Percentiles rank a stretch among this genome's conserved stretches.
Evolutionary conservation across 768 basidiomycete genomes (phyloP).

Genomic region (Lactarius trivialis): DNA sequence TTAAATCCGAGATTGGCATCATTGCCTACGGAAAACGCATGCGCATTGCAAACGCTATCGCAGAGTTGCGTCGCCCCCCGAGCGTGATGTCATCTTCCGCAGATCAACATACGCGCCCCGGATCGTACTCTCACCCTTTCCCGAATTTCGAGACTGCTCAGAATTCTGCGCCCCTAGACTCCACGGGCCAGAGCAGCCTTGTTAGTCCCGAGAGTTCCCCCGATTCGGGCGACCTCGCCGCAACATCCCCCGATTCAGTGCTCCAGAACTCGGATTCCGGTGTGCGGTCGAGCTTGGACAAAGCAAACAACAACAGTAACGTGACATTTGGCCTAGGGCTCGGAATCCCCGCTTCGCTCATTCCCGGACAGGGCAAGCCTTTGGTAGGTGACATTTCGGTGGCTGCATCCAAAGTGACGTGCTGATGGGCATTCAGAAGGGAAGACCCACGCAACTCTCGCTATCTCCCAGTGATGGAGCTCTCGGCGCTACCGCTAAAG

Average conservation of each 20-base stretch:
- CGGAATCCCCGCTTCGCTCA: slow-evolving; percentile 22
- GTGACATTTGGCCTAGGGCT: slow-evolving; percentile 30
- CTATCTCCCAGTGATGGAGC: slow-evolving; percentile 60
- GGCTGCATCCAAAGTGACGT: not conserved
- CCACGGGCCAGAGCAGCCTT: slow-evolving; percentile 24
- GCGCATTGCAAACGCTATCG: slow-evolving; percentile 87
- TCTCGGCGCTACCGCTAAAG: slow-evolving; percentile 38
- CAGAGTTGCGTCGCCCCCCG: slow-evolving; percentile 73
- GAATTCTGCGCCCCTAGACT: slow-evolving; percentile 25
- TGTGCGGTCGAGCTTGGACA: not conserved
- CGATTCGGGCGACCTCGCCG: slow-evolving; percentile 20
- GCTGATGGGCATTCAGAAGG: slow-evolving; percentile 30
- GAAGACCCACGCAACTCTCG: slow-evolving; percentile 44
- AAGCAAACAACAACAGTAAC: slow-evolving; percentile 16
- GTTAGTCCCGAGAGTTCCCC: slow-evolving; percentile 33
- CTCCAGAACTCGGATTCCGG: slow-evolving; percentile 20
- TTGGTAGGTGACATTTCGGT: not conserved
- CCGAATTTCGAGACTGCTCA: slow-evolving; percentile 18
- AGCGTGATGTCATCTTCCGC: slow-evolving; percentile 41
- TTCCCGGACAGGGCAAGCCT: not conserved
- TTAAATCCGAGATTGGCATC: slow-evolving; percentile 92
- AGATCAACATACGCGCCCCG: slow-evolving; percentile 32
- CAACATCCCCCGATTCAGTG: not conserved
- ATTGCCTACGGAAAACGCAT: slow-evolving; percentile 90
- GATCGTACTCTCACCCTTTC: slow-evolving; percentile 30